A percentile compares a stretch with the other conserved stretches of the same genome.
Conservation (phyloP, 306 rosid genomes). For the Boehmeria nivea region DNA sequence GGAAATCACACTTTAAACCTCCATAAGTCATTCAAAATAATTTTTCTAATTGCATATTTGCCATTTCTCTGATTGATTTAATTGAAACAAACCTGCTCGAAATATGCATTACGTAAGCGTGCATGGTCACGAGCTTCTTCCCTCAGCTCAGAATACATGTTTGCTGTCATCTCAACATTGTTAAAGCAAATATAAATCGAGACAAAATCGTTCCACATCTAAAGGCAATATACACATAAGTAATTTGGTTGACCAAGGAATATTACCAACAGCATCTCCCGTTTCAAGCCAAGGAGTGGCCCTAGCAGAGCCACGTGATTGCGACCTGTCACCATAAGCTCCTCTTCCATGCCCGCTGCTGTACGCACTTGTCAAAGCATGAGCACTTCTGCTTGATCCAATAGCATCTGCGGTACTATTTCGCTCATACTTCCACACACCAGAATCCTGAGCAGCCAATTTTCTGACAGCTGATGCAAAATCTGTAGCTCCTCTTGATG, state of each 20-base stretch:
- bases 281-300: slow-evolving; percentile 97
- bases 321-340: slow-evolving; percentile 55
- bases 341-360: slow-evolving; percentile 63
- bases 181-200: slow-evolving; percentile 38
- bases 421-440: slow-evolving; percentile 79
- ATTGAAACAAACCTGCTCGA: slow-evolving; percentile 72
- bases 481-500: slow-evolving; percentile 70
- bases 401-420: slow-evolving; percentile 65
- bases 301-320: slow-evolving; percentile 64
- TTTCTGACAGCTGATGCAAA: slow-evolving; percentile 94
- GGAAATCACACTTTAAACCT: no score
- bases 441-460: slow-evolving; percentile 88
- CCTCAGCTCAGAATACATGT: slow-evolving; percentile 86
- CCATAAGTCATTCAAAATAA: no score
- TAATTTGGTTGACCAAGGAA: slow-evolving; percentile 29
- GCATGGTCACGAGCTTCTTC: slow-evolving; percentile 99
- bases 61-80: no score
- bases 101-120: slow-evolving; percentile 81
- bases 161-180: slow-evolving; percentile 67
- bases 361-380: slow-evolving; percentile 53
- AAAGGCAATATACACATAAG: slow-evolving; percentile 36
- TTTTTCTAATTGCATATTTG: no score
- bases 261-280: slow-evolving; percentile 94
- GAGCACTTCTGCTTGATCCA: slow-evolving; percentile 80
- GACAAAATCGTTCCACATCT: slow-evolving; percentile 23